phyloP scores from a whole-genome alignment of 1,139 yeast genomes.

The Sugiyamaella sp. region DNA sequence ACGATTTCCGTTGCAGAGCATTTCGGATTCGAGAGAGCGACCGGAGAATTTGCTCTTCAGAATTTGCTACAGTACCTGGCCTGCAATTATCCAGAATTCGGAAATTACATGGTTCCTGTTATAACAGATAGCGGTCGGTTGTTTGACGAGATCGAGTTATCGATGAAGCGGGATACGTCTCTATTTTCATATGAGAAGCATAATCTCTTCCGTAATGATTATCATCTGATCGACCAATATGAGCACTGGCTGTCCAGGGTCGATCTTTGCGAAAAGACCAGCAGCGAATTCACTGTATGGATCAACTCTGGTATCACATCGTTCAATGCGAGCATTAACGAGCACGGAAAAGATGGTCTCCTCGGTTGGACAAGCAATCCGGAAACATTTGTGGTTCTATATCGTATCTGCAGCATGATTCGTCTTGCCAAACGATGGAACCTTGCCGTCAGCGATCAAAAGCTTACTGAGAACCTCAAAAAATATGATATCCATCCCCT shows the following conservation, averaged over 20 bases:
- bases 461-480: neutral
- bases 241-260: neutral
- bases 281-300: slow-evolving; percentile 21
- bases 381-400: slow-evolving; percentile 26
- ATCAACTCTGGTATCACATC: slow-evolving; percentile 19
- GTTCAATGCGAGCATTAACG: slow-evolving; percentile 22
- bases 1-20: slow-evolving; percentile 28
- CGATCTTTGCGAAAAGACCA: neutral
- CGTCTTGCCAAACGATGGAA: slow-evolving; percentile 6
- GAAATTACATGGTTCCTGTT: neutral
- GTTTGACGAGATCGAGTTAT: slow-evolving; percentile 27
- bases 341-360: slow-evolving; percentile 39
- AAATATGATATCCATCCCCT: slow-evolving; percentile 17
- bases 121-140: neutral
- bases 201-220: slow-evolving; percentile 51
- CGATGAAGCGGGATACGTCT: slow-evolving; percentile 35
- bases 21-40: slow-evolving; percentile 33
- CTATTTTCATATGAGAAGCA: slow-evolving; percentile 56
- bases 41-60: slow-evolving; percentile 43
- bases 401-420: slow-evolving; percentile 18
- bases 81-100: neutral
- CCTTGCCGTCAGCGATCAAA: neutral
- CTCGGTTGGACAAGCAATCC: slow-evolving; percentile 45
- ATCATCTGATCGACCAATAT: slow-evolving; percentile 20
- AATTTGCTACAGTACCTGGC: slow-evolving; percentile 16